Conservation (phyloP, 148 eudicot species). For the Silene uniflora region DNA sequence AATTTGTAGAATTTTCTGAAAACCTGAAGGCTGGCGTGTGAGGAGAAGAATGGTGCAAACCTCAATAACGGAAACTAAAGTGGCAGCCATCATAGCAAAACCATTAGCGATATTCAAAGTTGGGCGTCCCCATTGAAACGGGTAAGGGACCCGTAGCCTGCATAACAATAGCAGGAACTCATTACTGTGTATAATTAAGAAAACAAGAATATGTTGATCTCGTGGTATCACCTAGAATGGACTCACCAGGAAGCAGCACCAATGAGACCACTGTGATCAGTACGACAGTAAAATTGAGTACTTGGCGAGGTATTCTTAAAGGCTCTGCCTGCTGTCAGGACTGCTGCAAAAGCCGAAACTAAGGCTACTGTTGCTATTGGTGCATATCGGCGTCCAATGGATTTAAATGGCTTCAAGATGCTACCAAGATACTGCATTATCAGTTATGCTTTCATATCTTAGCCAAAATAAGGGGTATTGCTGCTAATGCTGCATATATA, state of each 20-base stretch:
- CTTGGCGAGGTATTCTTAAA: constrained; percentile 47
- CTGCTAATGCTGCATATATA: too few relatives aligned
- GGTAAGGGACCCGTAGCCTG: constrained; percentile 88
- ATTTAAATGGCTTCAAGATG: constrained; percentile 37
- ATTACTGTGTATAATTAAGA: not conserved
- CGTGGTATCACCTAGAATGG: not conserved
- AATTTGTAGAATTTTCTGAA: not conserved
- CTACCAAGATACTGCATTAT: constrained; percentile 59
- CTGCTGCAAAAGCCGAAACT: constrained; percentile 70
- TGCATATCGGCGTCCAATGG: constrained; percentile 50
- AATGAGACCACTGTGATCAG: constrained; percentile 73
- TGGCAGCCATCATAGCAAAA: constrained; percentile 70
- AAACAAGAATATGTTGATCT: not conserved
- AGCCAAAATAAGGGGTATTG: not conserved
- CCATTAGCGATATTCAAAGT: constrained; percentile 54
- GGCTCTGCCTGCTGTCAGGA: constrained; percentile 78
- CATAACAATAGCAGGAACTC: constrained; percentile 8
- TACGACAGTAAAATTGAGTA: constrained; percentile 74
- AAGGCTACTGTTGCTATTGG: constrained; percentile 52
- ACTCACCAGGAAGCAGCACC: constrained; percentile 70
- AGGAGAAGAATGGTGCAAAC: constrained; percentile 31
- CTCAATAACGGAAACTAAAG: constrained; percentile 80
- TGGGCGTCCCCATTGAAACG: constrained; percentile 95
- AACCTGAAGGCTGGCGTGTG: not conserved
- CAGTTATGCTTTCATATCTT: constrained; percentile 11